These are phyloP conservation scores for Tetraselmis striata DNA, from an alignment of 139 green algal species.

Conservation along the genomic window DNA sequence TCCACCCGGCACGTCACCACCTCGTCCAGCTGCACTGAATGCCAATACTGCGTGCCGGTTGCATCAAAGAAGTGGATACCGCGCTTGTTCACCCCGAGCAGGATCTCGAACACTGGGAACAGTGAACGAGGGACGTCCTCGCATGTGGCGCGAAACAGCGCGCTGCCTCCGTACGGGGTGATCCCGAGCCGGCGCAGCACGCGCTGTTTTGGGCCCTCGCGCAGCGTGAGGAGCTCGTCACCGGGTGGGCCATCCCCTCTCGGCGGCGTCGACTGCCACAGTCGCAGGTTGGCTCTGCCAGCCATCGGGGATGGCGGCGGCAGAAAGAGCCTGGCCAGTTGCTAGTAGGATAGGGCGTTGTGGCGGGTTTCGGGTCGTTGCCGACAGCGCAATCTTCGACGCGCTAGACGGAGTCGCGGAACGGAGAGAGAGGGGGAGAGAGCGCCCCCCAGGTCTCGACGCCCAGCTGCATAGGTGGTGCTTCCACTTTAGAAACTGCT, in stretches of 20 bases:
- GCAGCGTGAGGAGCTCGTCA: neutral
- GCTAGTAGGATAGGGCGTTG: no score
- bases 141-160: neutral
- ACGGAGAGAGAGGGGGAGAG: no score
- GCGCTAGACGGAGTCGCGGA: no score
- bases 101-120: neutral
- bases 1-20: neutral
- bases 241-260: neutral
- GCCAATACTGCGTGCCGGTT: neutral
- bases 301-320: no score
- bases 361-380: no score
- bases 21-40: neutral
- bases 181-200: neutral
- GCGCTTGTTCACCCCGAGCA: neutral
- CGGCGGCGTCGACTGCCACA: neutral
- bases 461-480: no score
- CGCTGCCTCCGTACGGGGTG: neutral
- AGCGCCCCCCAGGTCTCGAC: no score
- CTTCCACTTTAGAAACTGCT: no score
- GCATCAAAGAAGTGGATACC: neutral
- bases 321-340: no score
- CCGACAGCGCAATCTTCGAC: no score
- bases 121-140: neutral
- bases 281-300: neutral
- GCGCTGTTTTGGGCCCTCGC: neutral